Percentiles rank a stretch among this genome's conserved stretches.
These are phyloP conservation scores for Penicillium sp. DNA, from an alignment of 2,329 filamentous ascomycete species.

Conservation along the genomic window DNA sequence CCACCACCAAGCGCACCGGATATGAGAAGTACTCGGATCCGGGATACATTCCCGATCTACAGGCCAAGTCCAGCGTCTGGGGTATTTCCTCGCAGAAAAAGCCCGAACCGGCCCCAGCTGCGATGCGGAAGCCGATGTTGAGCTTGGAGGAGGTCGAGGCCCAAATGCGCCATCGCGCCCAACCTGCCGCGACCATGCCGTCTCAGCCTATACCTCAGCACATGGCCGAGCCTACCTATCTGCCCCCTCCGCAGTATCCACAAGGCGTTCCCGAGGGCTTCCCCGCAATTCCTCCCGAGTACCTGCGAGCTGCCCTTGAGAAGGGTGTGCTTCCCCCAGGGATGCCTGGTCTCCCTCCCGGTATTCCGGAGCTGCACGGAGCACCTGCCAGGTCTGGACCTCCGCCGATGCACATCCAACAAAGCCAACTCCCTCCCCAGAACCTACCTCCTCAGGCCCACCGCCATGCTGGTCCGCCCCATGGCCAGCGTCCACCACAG, in stretches of 20 bases:
- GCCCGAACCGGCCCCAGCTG: constrained; percentile 24
- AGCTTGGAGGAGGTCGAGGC: constrained; percentile 97
- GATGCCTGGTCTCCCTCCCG: constrained; percentile 40
- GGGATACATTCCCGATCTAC: constrained; percentile 82
- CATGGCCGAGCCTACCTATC: constrained; percentile 33
- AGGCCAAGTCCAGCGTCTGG: constrained; percentile 94
- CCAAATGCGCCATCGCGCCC: constrained; percentile 73
- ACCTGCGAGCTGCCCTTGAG: constrained; percentile 48
- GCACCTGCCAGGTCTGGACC: constrained; percentile 41
- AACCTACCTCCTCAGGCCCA: constrained; percentile 39
- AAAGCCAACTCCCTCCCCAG: constrained; percentile 68
- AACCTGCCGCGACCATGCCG: constrained; percentile 25
- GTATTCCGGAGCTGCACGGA: constrained; percentile 45
- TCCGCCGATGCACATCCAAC: constrained; percentile 75
- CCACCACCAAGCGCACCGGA: constrained; percentile 71
- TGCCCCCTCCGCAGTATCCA: constrained; percentile 36
- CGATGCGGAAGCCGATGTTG: constrained; percentile 71
- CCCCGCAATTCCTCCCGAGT: constrained; percentile 44
- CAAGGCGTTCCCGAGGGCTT: constrained; percentile 35
- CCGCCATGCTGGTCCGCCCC: constrained; percentile 39
- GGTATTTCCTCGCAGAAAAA: constrained; percentile 61
- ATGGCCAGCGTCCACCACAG: constrained; percentile 39
- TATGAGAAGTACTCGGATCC: constrained; percentile 90
- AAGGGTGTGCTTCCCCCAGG: constrained; percentile 40
- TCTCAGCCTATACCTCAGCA: constrained; percentile 32